A percentile compares a stretch with the other conserved stretches of the same genome.
Conservation (phyloP, 192 early-diverging fungal genomes). For the Backusella luteola region DNA sequence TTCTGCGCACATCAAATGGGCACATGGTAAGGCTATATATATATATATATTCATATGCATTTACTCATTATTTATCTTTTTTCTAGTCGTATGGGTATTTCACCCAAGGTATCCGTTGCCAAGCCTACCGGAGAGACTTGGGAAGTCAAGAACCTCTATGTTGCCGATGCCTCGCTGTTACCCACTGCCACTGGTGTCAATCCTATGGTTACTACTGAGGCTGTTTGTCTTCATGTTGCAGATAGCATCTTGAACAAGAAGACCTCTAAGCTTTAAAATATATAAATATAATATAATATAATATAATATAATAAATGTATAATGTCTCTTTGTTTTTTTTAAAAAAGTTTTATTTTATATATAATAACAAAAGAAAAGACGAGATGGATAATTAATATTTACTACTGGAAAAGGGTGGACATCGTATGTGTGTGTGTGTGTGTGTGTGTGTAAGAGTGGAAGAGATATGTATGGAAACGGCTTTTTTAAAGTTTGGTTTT, state of each 20-base stretch:
- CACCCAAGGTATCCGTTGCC: conserved; percentile 53
- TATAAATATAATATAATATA: neutral
- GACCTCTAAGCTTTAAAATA: conserved; percentile 7
- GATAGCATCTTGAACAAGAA: conserved; percentile 27
- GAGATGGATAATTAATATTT: neutral
- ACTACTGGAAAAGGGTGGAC: neutral
- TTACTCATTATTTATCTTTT: neutral
- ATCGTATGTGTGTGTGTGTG: neutral
- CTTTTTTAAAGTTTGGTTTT: neutral
- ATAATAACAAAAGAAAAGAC: neutral
- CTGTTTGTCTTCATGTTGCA: conserved; percentile 33
- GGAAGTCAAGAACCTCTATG: conserved; percentile 72
- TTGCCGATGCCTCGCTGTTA: conserved; percentile 70
- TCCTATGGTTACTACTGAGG: conserved; percentile 51
- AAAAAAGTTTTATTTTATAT: neutral
- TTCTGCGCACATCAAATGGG: conserved; percentile 71
- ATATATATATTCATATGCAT: neutral
- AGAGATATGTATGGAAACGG: too few species aligned
- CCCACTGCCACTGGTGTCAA: conserved; percentile 76
- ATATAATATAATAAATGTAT: neutral
- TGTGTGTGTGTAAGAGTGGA: neutral
- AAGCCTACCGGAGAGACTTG: conserved; percentile 71
- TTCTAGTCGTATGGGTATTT: conserved; percentile 57
- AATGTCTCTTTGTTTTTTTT: neutral
- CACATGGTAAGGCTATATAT: conserved; percentile 40